Conservation (phyloP, 208 protist genomes). For the Trypanosoma brucei region DNA sequence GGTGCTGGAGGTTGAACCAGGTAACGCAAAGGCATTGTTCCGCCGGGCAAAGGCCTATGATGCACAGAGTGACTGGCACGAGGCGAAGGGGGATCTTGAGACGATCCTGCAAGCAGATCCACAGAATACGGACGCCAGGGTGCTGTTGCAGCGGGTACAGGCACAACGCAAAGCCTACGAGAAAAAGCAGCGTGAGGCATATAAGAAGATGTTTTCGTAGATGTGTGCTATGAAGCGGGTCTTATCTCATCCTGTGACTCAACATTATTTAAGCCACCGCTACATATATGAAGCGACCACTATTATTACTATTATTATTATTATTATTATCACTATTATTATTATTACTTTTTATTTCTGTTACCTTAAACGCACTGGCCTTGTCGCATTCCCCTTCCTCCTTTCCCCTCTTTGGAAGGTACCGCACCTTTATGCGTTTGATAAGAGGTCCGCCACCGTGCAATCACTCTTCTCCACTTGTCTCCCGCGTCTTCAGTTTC, state of each 20-base stretch:
- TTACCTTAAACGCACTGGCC: slow-evolving; percentile 2
- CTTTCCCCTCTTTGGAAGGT: too few relatives aligned
- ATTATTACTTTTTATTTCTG: slow-evolving; percentile 2
- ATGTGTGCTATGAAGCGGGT: slow-evolving; percentile 5
- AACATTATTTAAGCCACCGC: too few relatives aligned
- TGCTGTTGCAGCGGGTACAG: slow-evolving; percentile 40
- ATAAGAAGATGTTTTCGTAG: slow-evolving; percentile 78
- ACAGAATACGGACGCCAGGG: slow-evolving; percentile 53
- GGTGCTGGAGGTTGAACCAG: slow-evolving; percentile 48
- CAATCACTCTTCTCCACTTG: too few relatives aligned
- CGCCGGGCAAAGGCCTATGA: slow-evolving; percentile 66
- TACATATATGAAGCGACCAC: background rate
- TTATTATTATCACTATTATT: background rate
- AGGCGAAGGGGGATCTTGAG: slow-evolving; percentile 37
- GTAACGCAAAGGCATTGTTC: slow-evolving; percentile 74
- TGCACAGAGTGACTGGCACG: slow-evolving; percentile 68
- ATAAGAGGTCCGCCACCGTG: too few relatives aligned
- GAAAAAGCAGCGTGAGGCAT: slow-evolving; percentile 71
- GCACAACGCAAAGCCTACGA: slow-evolving; percentile 60
- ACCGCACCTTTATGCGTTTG: too few relatives aligned
- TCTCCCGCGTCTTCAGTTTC: too few relatives aligned
- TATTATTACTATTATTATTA: slow-evolving; percentile 23
- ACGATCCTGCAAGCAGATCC: slow-evolving; percentile 50
- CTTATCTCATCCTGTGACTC: background rate
- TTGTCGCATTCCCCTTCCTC: background rate